A percentile compares a stretch with the other conserved stretches of the same genome.
Conservation (phyloP, 2,329 filamentous ascomycete species). For the Hypoxylon sp. region DNA sequence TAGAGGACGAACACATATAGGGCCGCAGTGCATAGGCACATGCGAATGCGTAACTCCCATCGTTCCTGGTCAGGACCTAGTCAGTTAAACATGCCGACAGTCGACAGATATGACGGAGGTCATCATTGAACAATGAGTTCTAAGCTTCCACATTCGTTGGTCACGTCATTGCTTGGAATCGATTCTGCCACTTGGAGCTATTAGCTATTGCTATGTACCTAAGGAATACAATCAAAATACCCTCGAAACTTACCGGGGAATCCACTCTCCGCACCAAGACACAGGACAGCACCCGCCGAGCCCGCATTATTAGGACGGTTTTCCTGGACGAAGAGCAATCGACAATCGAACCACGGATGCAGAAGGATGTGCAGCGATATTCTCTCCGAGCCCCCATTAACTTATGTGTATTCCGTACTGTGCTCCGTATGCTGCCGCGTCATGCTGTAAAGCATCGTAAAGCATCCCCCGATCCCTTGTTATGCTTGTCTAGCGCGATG, state of each 20-base stretch:
- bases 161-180: conserved; percentile 31
- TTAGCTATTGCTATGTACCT: too few relatives aligned
- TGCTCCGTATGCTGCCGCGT: conserved; percentile 38
- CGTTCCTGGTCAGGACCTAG: conserved; percentile 3
- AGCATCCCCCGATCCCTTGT: conserved; percentile 36
- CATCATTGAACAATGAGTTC: neutral
- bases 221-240: conserved; percentile 7
- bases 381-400: conserved; percentile 27
- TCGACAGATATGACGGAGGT: conserved; percentile 6
- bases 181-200: neutral
- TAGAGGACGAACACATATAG: conserved; percentile 12
- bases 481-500: conserved; percentile 43
- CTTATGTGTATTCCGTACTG: conserved; percentile 32
- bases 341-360: conserved; percentile 40
- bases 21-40: conserved; percentile 11
- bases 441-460: conserved; percentile 39
- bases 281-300: conserved; percentile 10
- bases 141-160: conserved; percentile 16
- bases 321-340: conserved; percentile 30
- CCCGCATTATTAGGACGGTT: conserved; percentile 21
- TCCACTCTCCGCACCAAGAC: conserved; percentile 17
- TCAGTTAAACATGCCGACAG: neutral
- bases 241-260: conserved; percentile 32
- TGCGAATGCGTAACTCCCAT: conserved; percentile 6
- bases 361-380: conserved; percentile 38